Evolutionary conservation across 768 basidiomycete genomes (phyloP).

Genomic region (Mycena chlorophos): DNA sequence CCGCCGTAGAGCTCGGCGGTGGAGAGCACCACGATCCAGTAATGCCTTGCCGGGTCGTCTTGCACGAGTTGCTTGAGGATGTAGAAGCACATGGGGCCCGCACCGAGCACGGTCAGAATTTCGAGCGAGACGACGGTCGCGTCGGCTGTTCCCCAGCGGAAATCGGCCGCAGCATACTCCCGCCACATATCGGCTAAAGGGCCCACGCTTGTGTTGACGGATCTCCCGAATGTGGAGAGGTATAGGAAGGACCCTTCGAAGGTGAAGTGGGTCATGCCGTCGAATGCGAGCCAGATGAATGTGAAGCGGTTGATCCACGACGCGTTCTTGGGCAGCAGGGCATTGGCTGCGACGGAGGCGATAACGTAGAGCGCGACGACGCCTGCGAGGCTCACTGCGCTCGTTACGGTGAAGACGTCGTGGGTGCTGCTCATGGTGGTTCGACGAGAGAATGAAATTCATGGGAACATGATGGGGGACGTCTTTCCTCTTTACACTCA

Average conservation of each 20-base stretch:
- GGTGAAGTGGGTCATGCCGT: slow-evolving; percentile 75
- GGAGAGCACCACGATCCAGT: slow-evolving; percentile 78
- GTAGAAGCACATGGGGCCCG: slow-evolving; percentile 72
- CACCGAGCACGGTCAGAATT: slow-evolving; percentile 77
- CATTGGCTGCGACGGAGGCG: slow-evolving; percentile 54
- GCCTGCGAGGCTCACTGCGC: slow-evolving; percentile 61
- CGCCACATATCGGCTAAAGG: slow-evolving; percentile 77
- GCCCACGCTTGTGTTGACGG: slow-evolving; percentile 68
- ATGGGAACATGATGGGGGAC: no score
- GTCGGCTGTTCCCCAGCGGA: slow-evolving; percentile 79
- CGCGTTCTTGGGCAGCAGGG: slow-evolving; percentile 63
- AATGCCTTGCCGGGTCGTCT: slow-evolving; percentile 66
- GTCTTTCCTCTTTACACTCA: no score
- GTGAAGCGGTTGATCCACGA: slow-evolving; percentile 63
- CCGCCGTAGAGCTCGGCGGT: slow-evolving; percentile 77
- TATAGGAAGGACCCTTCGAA: slow-evolving; percentile 83
- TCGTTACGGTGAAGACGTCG: slow-evolving; percentile 56
- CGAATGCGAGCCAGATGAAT: slow-evolving; percentile 83
- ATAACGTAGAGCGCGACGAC: slow-evolving; percentile 52
- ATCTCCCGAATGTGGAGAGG: slow-evolving; percentile 70
- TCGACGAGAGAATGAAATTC: background rate
- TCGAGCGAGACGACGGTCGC: slow-evolving; percentile 82
- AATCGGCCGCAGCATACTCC: slow-evolving; percentile 79
- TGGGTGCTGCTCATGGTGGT: slow-evolving; percentile 3
- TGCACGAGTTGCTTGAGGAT: slow-evolving; percentile 65